These are phyloP conservation scores for Porpolomopsis calyptriformis DNA, from an alignment of 768 basidiomycete species.

Conservation along the genomic window DNA sequence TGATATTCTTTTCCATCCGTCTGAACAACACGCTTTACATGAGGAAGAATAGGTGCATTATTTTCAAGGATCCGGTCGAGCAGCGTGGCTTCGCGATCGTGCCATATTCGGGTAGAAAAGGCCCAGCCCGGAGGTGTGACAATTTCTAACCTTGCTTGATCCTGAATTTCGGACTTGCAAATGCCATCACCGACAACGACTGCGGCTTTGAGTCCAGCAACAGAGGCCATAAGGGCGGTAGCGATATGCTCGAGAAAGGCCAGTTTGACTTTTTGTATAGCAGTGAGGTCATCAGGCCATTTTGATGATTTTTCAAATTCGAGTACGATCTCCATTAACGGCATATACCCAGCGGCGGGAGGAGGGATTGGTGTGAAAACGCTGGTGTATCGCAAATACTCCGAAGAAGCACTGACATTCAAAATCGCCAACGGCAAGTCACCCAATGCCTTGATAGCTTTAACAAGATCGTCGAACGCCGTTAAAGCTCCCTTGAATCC, in stretches of 20 bases:
- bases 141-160: constrained; percentile 66
- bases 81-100: constrained; percentile 74
- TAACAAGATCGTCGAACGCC: constrained; percentile 74
- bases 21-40: constrained; percentile 18
- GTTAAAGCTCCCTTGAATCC: constrained; percentile 66
- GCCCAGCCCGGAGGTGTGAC: constrained; percentile 77
- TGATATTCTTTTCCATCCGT: constrained; percentile 38
- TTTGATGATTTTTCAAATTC: constrained; percentile 87
- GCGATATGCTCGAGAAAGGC: constrained; percentile 85
- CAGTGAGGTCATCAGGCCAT: constrained; percentile 92
- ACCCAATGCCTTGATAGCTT: constrained; percentile 58
- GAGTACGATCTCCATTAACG: constrained; percentile 63
- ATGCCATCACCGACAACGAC: constrained; percentile 49
- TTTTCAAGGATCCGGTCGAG: constrained; percentile 58
- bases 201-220: constrained; percentile 40
- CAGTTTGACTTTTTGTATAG: constrained; percentile 89
- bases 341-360: constrained; percentile 50
- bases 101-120: constrained; percentile 75
- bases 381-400: constrained; percentile 72
- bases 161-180: constrained; percentile 45
- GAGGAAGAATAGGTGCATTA: constrained; percentile 28
- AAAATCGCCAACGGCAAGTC: constrained; percentile 71
- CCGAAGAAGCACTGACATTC: constrained; percentile 64
- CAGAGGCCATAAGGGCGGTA: constrained; percentile 42
- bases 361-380: constrained; percentile 72